Base-by-base conservation (phyloP, 176 grass and related monocot genomes). In the Eleusine coracana region DNA sequence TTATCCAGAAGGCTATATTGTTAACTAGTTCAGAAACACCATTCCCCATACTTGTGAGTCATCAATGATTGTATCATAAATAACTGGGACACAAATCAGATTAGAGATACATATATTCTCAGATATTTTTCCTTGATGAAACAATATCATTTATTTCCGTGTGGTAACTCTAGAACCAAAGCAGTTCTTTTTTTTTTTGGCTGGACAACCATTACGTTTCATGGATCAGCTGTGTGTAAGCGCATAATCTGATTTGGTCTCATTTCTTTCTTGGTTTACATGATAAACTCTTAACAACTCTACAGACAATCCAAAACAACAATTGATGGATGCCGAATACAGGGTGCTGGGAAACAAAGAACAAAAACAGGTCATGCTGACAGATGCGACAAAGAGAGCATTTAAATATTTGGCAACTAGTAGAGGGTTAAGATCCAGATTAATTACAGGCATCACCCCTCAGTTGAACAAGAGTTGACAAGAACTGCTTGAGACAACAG, bases 401-500 rank as follows among this genome's bases (percentile, higher is more conserved):
- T 3, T 13, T 50, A 45, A 68, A 52, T 68, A 79, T 90, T 86
- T 61, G 41, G 7, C 68, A 74, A 68, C 50, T 70, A 69, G 25
- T 70, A 62, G 9, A 62, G 59, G 68, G 74, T 63, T 79, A 83
- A 82, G 68, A 83, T 90, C 12, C 80, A 80, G 44, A 90, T 68
- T 90, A 90, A 87, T 90, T 87, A 90, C 88, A 83, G 80, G 63
- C 75, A 83, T 79, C 88, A 74, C 68, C 74, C 70, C 45, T 86
- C 84, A 75, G 69, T 70, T 25, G 62, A 48, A 70, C 74, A 79
- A 78, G 61, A 78, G 18, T 58, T 68, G 17, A 49, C 63, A 60
- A 59, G 16, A 70, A 70, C 82, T 44, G 70, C 34, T 37, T 15
- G 17, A 46, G 62, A 75, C 14, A 83, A 68, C 49, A 68, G 59